Conservation (phyloP, 768 basidiomycete species). For the Lactifluus volemus region DNA sequence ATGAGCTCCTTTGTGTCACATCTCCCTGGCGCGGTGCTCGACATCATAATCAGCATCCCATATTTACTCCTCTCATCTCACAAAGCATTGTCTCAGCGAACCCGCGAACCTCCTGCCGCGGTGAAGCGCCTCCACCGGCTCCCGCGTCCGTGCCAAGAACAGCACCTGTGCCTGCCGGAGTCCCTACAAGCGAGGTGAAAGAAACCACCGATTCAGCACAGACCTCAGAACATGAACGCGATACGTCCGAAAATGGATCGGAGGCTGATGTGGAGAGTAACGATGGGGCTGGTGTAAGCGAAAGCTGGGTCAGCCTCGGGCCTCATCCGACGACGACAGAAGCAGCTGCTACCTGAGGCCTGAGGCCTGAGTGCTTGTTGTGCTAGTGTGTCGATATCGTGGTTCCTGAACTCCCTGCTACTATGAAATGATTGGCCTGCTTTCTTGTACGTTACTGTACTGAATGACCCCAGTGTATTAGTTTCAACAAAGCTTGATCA, state of each 20-base stretch:
- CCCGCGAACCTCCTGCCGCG: constrained; percentile 34
- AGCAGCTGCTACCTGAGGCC: neutral
- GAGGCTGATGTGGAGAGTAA: constrained; percentile 67
- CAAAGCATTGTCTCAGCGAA: constrained; percentile 49
- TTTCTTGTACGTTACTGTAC: constrained; percentile 9
- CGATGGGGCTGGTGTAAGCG: constrained; percentile 41
- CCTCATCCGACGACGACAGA: constrained; percentile 7
- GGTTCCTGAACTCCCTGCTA: neutral
- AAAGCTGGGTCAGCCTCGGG: constrained; percentile 64
- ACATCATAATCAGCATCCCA: constrained; percentile 57
- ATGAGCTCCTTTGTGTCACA: constrained; percentile 65
- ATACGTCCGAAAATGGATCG: constrained; percentile 41
- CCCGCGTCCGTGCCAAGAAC: neutral
- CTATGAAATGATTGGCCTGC: neutral
- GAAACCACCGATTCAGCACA: constrained; percentile 14
- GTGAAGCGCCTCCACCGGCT: constrained; percentile 1
- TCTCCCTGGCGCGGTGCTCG: constrained; percentile 57
- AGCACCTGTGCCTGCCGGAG: constrained; percentile 24
- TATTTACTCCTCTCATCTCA: constrained; percentile 53
- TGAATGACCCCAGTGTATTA: neutral
- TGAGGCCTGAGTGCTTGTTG: neutral
- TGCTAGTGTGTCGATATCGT: neutral
- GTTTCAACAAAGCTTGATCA: neutral
- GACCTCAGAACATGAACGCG: constrained; percentile 22
- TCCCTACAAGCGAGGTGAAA: neutral